Evolutionary conservation across 805 yeast genomes (phyloP), one percentile per base, ranked within the genome.

Genomic region (Monosporozyma aerobia): DNA sequence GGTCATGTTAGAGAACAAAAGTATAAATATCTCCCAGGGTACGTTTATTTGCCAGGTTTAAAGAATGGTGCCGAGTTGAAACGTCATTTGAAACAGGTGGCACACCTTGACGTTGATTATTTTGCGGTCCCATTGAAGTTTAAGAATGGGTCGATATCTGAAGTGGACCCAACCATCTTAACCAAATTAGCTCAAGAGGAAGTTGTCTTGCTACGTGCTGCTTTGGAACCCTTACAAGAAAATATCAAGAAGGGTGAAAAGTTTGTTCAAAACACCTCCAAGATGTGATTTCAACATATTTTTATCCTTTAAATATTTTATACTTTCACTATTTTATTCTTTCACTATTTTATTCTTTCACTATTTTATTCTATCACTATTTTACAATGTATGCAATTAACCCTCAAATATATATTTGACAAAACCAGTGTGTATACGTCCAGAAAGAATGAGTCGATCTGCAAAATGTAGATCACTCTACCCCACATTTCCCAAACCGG

Each of bases 81-180:
- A 10, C 50, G 67, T 11, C 68, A 72, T 52, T 65, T 73, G 32
- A 71, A 74, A 3, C 63, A 70, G 14, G 49, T 56, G 6, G 53
- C 58, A 14, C 45, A 43, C 23, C 9, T 43, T 23, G 41, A 55
- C n/a, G 58, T 74, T 8, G 73, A 73, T 48, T 83, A 71, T 69
- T 81, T 83, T 69, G 77, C 88, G 1, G 73, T 81, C 58, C 90
- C 90, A 16, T 82, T 81, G 51, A 70, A 61, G 47, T 73, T 82
- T 56, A 73, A 76, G 48, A 70, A 72, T 59, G 73, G 77, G 47
- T 84, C 84, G 60, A 76, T 80, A 48, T 75, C 73, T 52, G 77
- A 72, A 57, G 77, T 81, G 49, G 77, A 82, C 56, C 73, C 71
- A 56, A 73, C 76, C 4, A 69, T 81, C 54, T 72, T 83, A 60